These are phyloP conservation scores for Paraconiothyrium brasiliense DNA, from an alignment of 2,329 filamentous ascomycete genomes.

Conservation along the genomic window DNA sequence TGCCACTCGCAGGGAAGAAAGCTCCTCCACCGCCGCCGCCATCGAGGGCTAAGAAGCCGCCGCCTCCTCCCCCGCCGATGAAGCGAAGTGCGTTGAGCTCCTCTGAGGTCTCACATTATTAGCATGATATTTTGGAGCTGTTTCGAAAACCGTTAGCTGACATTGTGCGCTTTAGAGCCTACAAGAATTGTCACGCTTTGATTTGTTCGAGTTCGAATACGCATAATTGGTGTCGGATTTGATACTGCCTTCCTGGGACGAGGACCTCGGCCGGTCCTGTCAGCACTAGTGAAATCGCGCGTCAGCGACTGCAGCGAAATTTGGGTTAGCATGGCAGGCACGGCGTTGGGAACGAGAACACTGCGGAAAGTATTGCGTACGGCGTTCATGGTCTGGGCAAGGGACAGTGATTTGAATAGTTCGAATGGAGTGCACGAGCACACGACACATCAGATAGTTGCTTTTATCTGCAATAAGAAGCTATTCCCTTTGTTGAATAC, in stretches of 20 bases:
- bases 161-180: constrained; percentile 26
- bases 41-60: constrained; percentile 71
- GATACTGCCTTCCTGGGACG: background rate
- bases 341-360: constrained; percentile 15
- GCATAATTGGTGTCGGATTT: constrained; percentile 3
- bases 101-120: constrained; percentile 49
- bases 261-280: background rate
- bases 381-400: constrained; percentile 10
- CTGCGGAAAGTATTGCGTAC: background rate
- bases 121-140: constrained; percentile 21
- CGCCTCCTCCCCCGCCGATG: constrained; percentile 70
- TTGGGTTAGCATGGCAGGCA: constrained; percentile 22
- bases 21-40: constrained; percentile 67
- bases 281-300: constrained; percentile 5
- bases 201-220: background rate
- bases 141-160: constrained; percentile 26
- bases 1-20: constrained; percentile 56
- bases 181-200: constrained; percentile 18
- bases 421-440: background rate
- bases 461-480: constrained; percentile 5
- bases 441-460: background rate
- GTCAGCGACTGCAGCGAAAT: constrained; percentile 36
- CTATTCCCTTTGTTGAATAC: background rate
- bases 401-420: background rate
- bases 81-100: constrained; percentile 64